Percentiles rank a stretch among this genome's conserved stretches.
Evolutionary conservation across 148 eudicot species (phyloP).

Genomic region (Rhododendron ferrugineum): DNA sequence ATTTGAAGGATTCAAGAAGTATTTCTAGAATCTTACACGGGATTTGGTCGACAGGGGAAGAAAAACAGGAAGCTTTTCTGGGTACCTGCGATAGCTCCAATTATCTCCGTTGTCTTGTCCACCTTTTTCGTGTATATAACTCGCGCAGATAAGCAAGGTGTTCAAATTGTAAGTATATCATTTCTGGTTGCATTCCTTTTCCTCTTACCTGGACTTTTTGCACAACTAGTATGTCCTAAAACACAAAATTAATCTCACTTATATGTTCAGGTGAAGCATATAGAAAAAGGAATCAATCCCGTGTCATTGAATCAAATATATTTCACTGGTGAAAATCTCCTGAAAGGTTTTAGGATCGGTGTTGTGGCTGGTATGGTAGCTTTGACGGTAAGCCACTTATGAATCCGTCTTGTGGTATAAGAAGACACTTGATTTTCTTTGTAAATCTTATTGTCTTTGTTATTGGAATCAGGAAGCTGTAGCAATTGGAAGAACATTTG

Average conservation of each 20-base stretch:
- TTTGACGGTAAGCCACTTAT: conserved; percentile 30
- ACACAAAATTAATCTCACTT: not conserved
- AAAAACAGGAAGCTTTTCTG: conserved; percentile 50
- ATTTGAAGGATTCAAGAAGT: not conserved
- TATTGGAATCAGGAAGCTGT: conserved; percentile 51
- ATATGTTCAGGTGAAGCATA: conserved; percentile 39
- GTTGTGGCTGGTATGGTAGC: conserved; percentile 42
- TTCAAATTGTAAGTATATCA: conserved; percentile 33
- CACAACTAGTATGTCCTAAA: not conserved
- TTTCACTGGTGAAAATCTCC: conserved; percentile 33
- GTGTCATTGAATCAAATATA: conserved; percentile 42
- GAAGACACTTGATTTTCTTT: not conserved
- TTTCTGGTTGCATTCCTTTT: not conserved
- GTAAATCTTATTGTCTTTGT: not conserved
- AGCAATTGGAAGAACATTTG: conserved; percentile 77
- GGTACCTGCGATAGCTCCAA: conserved; percentile 58
- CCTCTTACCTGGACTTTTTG: not conserved
- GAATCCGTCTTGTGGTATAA: not conserved
- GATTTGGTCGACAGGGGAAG: conserved; percentile 45
- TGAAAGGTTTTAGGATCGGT: conserved; percentile 33
- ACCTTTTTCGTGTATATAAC: conserved; percentile 58
- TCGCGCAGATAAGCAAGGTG: conserved; percentile 55
- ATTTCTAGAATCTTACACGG: conserved; percentile 2
- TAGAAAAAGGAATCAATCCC: conserved; percentile 61
- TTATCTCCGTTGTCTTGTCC: conserved; percentile 44